Evolutionary conservation across 176 grass and related monocot genomes (phyloP), one percentile per base, ranked within the genome.

Genomic region (Aegilops bicornis): DNA sequence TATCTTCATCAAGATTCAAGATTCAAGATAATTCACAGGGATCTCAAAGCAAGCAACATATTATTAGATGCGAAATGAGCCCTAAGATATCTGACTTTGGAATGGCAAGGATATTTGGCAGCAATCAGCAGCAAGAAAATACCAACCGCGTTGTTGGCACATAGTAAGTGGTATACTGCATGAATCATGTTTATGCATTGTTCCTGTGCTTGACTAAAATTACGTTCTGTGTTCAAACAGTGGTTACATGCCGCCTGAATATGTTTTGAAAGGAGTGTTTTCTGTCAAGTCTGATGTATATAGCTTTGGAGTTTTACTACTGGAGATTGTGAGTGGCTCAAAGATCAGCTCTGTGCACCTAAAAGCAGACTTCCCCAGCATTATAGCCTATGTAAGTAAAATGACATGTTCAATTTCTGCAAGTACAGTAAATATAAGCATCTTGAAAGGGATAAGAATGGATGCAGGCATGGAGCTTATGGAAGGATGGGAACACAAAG

Each of bases 1-100:
- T 93, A 93, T 65, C 80, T 93, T 23, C 88, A 93, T 72, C 91
- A 87, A 83, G 91, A 93, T 72, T 90, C 91, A 80, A 61, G 79
- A 2, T 25, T 83, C 25, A 65, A 22, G 42, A 71, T 87, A 87
- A 87, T 87, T 25, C 85, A 87, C 39, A 78, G 77, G 20, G 67
- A 87, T 79, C 77, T 86, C 25, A 80, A 86, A 80, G 77, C 77
- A 56, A 73, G 77, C 65, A 86, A 86, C 36, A 73, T 87, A 62
- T 20, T 87, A 4, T 54, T 87, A 35, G 77, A 87, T 73, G 77
- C 39, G 85, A 87, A 22, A 87, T 87, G 67, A 80, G 39, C 30
- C 85, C 85, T 5, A 87, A 87, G 37, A 87, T 87, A 71, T 87
- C 77, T 20, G 85, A 87, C 39, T 87, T 87, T 64, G 85, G 85